Conservation (phyloP, 805 yeast genomes). For the Wickerhamomyces chambardii region DNA sequence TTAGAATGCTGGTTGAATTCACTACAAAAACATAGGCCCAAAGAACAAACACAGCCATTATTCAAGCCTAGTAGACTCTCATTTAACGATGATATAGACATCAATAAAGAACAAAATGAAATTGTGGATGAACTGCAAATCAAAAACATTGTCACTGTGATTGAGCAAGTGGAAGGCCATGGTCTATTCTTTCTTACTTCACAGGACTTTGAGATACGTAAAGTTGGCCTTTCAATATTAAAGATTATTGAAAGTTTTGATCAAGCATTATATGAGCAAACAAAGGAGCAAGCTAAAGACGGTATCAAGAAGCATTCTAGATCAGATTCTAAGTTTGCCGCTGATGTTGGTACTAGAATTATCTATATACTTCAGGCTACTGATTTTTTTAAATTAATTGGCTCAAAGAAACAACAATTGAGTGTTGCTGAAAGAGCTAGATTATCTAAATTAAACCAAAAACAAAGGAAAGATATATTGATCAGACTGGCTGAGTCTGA, state of each 20-base stretch:
- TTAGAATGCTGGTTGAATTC: slow-evolving; percentile 76
- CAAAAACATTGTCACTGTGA: slow-evolving; percentile 72
- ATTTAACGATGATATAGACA: slow-evolving; percentile 1
- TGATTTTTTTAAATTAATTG: slow-evolving; percentile 58
- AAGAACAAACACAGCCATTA: slow-evolving; percentile 4
- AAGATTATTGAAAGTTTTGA: slow-evolving; percentile 83
- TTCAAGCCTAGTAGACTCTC: slow-evolving; percentile 14
- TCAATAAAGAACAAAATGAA: slow-evolving; percentile 14
- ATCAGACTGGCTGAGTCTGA: slow-evolving; percentile 79
- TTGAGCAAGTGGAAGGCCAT: slow-evolving; percentile 94
- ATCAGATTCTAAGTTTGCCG: slow-evolving; percentile 59
- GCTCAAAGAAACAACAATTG: slow-evolving; percentile 33
- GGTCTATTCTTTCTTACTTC: slow-evolving; percentile 89
- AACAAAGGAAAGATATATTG: slow-evolving; percentile 57
- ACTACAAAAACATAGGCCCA: slow-evolving; percentile 27
- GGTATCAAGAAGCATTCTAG: slow-evolving; percentile 30
- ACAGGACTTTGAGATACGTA: slow-evolving; percentile 70
- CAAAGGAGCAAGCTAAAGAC: slow-evolving; percentile 8
- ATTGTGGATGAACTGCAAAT: slow-evolving; percentile 61
- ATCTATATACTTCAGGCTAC: slow-evolving; percentile 68
- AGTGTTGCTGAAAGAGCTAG: slow-evolving; percentile 77
- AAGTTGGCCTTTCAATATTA: slow-evolving; percentile 66
- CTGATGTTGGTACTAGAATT: slow-evolving; percentile 67
- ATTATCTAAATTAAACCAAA: slow-evolving; percentile 48
- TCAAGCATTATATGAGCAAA: slow-evolving; percentile 57